Conservation (phyloP, 306 rosid genomes). For the Geum urbanum region DNA sequence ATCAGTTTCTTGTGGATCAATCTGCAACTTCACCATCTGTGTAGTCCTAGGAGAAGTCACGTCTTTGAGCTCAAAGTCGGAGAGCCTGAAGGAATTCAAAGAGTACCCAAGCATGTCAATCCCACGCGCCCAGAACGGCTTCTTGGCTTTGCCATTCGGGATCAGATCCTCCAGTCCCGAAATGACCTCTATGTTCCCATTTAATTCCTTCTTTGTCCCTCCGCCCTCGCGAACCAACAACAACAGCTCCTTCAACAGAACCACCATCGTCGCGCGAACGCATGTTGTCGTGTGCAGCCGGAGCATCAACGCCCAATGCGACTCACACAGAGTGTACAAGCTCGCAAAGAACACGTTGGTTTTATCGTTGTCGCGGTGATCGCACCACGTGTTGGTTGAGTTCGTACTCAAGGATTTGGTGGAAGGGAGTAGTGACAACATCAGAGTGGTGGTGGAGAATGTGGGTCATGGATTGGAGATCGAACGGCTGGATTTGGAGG, state of each 20-base stretch:
- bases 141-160: conserved; percentile 53
- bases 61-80: conserved; percentile 53
- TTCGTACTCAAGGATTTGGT: conserved; percentile 61
- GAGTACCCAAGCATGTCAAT: conserved; percentile 88
- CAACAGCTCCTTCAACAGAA: conserved; percentile 48
- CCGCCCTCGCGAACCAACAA: background rate
- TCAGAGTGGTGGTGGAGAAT: conserved; percentile 34
- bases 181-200: conserved; percentile 30
- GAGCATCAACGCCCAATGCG: conserved; percentile 46
- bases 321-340: conserved; percentile 34
- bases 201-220: conserved; percentile 29
- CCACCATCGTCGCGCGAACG: conserved; percentile 63
- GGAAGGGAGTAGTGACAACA: conserved; percentile 41
- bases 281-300: conserved; percentile 74
- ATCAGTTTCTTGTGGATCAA: conserved; percentile 40
- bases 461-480: conserved; percentile 44
- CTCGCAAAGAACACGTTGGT: conserved; percentile 44
- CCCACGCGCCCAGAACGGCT: conserved; percentile 93
- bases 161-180: conserved; percentile 64
- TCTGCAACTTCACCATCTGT: conserved; percentile 47
- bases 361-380: background rate
- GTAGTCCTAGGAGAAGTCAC: conserved; percentile 39
- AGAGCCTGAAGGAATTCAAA: conserved; percentile 55
- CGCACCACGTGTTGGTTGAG: conserved; percentile 60
- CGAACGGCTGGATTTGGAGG: conserved; percentile 57